A percentile compares a stretch with the other conserved stretches of the same genome.
phyloP scores from a whole-genome alignment of 2,329 filamentous ascomycete genomes.

The Trichoderma sp. region DNA sequence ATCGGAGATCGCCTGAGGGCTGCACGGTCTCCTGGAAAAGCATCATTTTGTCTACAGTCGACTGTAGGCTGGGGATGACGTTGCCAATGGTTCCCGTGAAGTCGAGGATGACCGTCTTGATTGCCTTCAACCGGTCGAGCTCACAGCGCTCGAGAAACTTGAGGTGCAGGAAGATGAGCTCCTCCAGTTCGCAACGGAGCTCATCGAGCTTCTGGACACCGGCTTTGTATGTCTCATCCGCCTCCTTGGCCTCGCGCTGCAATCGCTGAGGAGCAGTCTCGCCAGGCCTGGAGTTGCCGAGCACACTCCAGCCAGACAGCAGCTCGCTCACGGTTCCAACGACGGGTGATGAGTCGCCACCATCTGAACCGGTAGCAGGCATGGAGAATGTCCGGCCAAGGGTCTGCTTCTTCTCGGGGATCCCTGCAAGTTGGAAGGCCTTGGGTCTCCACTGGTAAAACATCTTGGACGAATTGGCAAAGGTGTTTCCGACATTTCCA shows the following conservation, averaged over 20 bases:
- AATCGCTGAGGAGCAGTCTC: constrained; percentile 87
- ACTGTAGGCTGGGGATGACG: constrained; percentile 93
- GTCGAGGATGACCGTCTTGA: constrained; percentile 96
- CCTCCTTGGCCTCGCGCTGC: constrained; percentile 82
- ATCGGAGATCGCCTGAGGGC: constrained; percentile 83
- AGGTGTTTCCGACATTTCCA: constrained; percentile 91
- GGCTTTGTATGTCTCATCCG: constrained; percentile 91
- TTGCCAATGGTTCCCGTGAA: constrained; percentile 98
- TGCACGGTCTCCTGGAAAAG: constrained; percentile 99
- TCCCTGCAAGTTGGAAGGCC: constrained; percentile 82
- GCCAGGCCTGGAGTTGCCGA: constrained; percentile 81
- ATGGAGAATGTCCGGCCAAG: constrained; percentile 75
- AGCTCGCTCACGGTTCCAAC: constrained; percentile 86
- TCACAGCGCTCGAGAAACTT: constrained; percentile 98
- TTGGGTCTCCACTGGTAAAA: constrained; percentile 97
- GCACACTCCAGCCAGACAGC: constrained; percentile 86
- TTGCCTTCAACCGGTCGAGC: constrained; percentile 91
- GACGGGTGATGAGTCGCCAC: constrained; percentile 74
- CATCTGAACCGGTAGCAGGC: constrained; percentile 58
- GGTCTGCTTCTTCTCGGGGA: constrained; percentile 82
- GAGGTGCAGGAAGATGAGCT: constrained; percentile 88
- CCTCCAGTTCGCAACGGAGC: constrained; percentile 90
- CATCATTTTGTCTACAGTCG: constrained; percentile 98
- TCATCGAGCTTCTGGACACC: constrained; percentile 84
- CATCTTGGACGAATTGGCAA: constrained; percentile 96